These are phyloP conservation scores for Boletus coccyginus DNA, from an alignment of 768 basidiomycete genomes.

Conservation along the genomic window DNA sequence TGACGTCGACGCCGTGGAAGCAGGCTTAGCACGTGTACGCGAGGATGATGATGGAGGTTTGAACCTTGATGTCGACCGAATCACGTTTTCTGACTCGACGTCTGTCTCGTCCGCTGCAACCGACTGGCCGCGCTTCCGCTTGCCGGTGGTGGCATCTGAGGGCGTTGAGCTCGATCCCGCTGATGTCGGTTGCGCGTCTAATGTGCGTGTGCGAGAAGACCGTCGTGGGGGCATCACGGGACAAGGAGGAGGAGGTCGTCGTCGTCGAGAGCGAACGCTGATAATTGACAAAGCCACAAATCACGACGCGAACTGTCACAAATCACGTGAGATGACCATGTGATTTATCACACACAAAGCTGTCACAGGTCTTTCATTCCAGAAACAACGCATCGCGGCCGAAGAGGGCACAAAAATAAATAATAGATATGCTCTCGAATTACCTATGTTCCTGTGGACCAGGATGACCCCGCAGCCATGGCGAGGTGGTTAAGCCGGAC, in stretches of 20 bases:
- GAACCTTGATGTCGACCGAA: slow-evolving; percentile 26
- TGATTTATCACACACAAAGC: background rate
- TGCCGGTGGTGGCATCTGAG: slow-evolving; percentile 33
- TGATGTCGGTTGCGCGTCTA: slow-evolving; percentile 38
- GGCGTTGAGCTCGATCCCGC: slow-evolving; percentile 23
- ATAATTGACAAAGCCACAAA: too few relatives aligned
- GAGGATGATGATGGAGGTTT: slow-evolving; percentile 15
- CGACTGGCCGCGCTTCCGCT: slow-evolving; percentile 57
- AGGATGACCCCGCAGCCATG: too few relatives aligned
- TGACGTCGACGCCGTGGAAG: slow-evolving; percentile 31
- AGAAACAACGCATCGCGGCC: too few relatives aligned
- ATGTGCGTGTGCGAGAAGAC: slow-evolving; percentile 57
- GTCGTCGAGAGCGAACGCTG: too few relatives aligned
- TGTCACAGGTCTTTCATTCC: too few relatives aligned
- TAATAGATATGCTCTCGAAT: too few relatives aligned
- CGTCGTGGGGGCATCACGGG: slow-evolving; percentile 62
- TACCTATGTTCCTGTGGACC: too few relatives aligned
- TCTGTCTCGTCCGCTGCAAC: slow-evolving; percentile 30
- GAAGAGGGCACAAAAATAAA: background rate
- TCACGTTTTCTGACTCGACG: slow-evolving; percentile 45
- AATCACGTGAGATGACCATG: background rate
- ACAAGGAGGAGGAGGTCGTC: too few relatives aligned
- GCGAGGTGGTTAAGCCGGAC: too few relatives aligned
- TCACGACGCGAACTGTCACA: too few relatives aligned
- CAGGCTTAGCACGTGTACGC: slow-evolving; percentile 21